Evolutionary conservation across 163 green algal species (phyloP), one percentile per base, ranked within the genome.

Genomic region (Chlorella variabilis): DNA sequence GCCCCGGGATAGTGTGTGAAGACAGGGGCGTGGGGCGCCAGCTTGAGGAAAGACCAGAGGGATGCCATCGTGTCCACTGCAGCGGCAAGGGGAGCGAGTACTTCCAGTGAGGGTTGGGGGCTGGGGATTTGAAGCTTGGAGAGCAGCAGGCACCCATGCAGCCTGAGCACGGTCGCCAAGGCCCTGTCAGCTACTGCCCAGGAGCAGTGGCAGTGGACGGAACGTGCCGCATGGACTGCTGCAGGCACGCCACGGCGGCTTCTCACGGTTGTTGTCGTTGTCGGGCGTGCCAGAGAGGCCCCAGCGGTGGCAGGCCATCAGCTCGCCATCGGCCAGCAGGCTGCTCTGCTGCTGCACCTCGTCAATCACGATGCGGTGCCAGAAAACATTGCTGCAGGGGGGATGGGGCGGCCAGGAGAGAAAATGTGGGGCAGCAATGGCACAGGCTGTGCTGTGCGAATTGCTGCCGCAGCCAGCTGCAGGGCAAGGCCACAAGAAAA

Each of bases 311-410:
- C 25, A 67, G 62, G 61, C 68, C 33, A 25, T 68, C 38, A 85
- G 70, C 20, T 51, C 36, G 3, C 65, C 17, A 29, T 54, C 34
- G 65, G 23, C 27, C 36, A 71, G 65, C 65, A 71, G 36, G 36
- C n/a, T 23, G 20, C 34, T 36, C 34, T 29, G 29, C 71, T 59
- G 71, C 75, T 87, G 82, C 18, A 39, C 59, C 75, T 87, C 82
- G 68, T 87, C 82, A 34, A 87, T 66, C 15, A 87, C 51, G 17
- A 87, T 34, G 34, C 82, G 73, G 33, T 80, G 69, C 82, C 82
- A 84, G 45, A 45, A 77, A 45, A 83, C 78, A 45, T 23, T 15
- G 42, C 41, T 65, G 74, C 74, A 45, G 27, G 25, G 2, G 18
- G 17, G 54, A 15, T 9, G 15, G 20, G 54, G 54, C 4, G 4